Evolutionary conservation across 2,329 filamentous ascomycete genomes (phyloP).

Genomic region (Colletotrichum sp.): DNA sequence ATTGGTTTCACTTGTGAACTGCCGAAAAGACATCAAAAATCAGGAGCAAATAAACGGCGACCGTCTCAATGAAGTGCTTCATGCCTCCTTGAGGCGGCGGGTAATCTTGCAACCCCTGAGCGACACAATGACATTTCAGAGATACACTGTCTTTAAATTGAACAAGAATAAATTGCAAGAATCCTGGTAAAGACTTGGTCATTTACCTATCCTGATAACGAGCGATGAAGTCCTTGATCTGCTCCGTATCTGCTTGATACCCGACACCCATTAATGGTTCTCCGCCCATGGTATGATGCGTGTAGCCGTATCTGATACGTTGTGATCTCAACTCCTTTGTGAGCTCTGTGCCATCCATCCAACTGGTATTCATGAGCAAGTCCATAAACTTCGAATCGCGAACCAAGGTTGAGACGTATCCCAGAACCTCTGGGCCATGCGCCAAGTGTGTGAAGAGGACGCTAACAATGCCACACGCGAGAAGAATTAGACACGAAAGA

Average conservation of each 20-base stretch:
- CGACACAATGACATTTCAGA: accelerated
- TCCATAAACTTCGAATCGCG: background rate
- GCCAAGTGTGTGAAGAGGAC: background rate
- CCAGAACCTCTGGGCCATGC: background rate
- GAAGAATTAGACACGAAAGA: background rate
- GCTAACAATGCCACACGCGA: background rate
- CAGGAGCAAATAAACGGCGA: background rate
- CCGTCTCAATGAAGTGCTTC: background rate
- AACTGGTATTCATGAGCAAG: background rate
- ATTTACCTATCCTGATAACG: background rate
- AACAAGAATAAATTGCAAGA: background rate
- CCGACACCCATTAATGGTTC: background rate
- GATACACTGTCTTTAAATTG: background rate
- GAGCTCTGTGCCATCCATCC: background rate
- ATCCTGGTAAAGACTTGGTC: background rate
- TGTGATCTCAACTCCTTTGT: background rate
- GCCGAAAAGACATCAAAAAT: accelerated
- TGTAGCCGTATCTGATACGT: background rate
- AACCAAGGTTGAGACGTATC: background rate
- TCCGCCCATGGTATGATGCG: background rate
- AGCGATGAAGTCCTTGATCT: background rate
- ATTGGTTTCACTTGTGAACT: background rate
- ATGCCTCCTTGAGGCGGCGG: background rate
- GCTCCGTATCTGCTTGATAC: background rate
- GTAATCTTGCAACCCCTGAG: background rate